Conservation (phyloP, 1,284 basidiomycete genomes). For the Cutaneotrichosporon curvatum region DNA sequence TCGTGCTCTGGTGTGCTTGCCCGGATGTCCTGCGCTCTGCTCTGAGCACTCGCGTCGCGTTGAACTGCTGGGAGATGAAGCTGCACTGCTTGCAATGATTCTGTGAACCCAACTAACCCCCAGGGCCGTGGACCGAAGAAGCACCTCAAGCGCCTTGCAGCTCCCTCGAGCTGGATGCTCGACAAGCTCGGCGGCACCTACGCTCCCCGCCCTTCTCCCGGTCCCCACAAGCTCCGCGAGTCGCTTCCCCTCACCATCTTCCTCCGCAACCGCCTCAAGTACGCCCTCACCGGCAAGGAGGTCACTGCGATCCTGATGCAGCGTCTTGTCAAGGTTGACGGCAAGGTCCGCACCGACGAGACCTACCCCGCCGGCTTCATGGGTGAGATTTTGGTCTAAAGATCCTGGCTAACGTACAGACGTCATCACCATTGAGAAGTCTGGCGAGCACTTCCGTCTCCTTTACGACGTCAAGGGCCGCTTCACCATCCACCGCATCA, state of each 20-base stretch:
- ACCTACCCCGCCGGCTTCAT: conserved; percentile 96
- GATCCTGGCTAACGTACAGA: conserved; percentile 51
- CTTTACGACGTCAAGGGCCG: conserved; percentile 99
- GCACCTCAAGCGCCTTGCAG: conserved; percentile 95
- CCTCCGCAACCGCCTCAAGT: conserved; percentile 98
- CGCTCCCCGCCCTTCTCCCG: conserved; percentile 91
- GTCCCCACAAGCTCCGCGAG: conserved; percentile 98
- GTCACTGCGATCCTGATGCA: conserved; percentile 92
- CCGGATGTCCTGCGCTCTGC: too few species aligned
- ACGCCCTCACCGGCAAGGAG: conserved; percentile 93
- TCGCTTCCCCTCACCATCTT: conserved; percentile 90
- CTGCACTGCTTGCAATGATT: background rate
- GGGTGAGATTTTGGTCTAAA: conserved; percentile 56
- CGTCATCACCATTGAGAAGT: conserved; percentile 95
- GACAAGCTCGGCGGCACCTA: conserved; percentile 98
- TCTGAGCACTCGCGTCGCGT: background rate
- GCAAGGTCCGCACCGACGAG: conserved; percentile 96
- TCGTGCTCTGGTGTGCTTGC: too few species aligned
- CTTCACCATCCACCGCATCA: conserved; percentile 99
- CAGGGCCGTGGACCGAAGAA: conserved; percentile 98
- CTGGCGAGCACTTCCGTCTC: conserved; percentile 98
- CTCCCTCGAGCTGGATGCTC: conserved; percentile 99
- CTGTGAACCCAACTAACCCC: conserved; percentile 1
- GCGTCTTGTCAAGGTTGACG: conserved; percentile 96
- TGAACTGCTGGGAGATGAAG: background rate